These are phyloP conservation scores for Porphyrellus sp. DNA, from an alignment of 1,284 basidiomycete genomes.

Conservation along the genomic window DNA sequence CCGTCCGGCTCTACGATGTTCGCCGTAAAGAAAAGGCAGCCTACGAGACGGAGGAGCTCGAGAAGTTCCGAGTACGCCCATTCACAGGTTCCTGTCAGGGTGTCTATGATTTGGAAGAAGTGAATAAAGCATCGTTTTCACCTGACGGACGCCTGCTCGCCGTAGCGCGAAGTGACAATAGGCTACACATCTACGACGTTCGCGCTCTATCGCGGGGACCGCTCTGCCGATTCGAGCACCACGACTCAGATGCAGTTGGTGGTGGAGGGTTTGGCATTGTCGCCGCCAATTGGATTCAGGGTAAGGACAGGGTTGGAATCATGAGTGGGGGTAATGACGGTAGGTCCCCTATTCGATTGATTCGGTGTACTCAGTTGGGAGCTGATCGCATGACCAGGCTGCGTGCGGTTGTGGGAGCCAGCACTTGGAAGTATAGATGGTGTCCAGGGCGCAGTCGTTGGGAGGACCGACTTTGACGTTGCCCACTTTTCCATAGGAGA, in stretches of 20 bases:
- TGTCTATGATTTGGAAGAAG: constrained; percentile 39
- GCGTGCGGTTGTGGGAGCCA: constrained; percentile 65
- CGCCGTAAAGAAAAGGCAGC: constrained; percentile 31
- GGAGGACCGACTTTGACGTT: constrained; percentile 53
- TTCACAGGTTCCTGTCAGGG: constrained; percentile 23
- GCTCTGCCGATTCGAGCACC: constrained; percentile 49
- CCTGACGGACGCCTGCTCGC: constrained; percentile 61
- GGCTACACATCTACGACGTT: constrained; percentile 58
- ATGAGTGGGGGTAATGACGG: constrained; percentile 66
- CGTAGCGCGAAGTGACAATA: constrained; percentile 57
- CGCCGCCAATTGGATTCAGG: constrained; percentile 55
- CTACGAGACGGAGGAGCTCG: constrained; percentile 28
- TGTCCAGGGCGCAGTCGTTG: constrained; percentile 49
- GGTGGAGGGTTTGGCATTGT: constrained; percentile 49
- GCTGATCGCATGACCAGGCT: constrained; percentile 42
- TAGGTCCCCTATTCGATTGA: constrained; percentile 29
- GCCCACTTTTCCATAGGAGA: constrained; percentile 60
- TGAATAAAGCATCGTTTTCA: constrained; percentile 52
- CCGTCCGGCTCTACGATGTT: constrained; percentile 56
- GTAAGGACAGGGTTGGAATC: constrained; percentile 43
- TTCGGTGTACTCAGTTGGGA: constrained; percentile 1
- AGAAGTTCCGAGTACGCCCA: constrained; percentile 22
- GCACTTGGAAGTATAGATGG: constrained; percentile 37
- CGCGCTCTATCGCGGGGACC: constrained; percentile 48
- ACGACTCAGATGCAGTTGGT: constrained; percentile 35